Evolutionary conservation across 495 filamentous ascomycete species (phyloP), one percentile per base, ranked within the genome.

Genomic region (Glarea lozoyensis): DNA sequence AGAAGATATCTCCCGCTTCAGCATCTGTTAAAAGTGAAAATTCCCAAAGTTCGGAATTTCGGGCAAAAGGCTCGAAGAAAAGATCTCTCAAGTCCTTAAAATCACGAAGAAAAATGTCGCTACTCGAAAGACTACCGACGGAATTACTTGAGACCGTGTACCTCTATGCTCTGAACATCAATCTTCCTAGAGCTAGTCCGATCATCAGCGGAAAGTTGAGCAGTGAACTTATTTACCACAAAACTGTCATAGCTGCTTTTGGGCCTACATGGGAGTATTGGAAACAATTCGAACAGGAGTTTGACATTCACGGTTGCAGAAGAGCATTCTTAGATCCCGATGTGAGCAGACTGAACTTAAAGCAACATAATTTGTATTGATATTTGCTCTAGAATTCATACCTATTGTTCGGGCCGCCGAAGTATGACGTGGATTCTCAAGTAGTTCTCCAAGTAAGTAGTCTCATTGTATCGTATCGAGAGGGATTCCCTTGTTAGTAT

Each of bases 101-200:
- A 19, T 49, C 46, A 19, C 56, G 43, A 36, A 53, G 49, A 4
- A 50, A 48, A 5, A 52, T 66, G 33, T 69, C 67, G 4, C 44
- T 40, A 13, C 57, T 79, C 4, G 75, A 78, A 49, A 48, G 50
- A 10, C 56, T 79, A 1, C 75, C 73, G 1, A 62, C 64, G 1
- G 75, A 79, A 46, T 41, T 79, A 7, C 56, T 79, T 23, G 67
- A 76, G 51, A 54, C 60, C 37, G 71, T 78, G 24, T 78, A 75
- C 36, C 57, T 75, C 12, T 56, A 69, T 35, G 60, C 66, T 16
- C 37, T 70, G 46, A 73, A 78, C 42, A 30, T 68, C 16, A 65
- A 65, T 22, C 52, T 79, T 4, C 65, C 71, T 6, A 58, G 62
- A 13, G 57, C 65, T 3, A 58, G 55, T 32, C 52, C 49, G 7